Evolutionary conservation across 345 rosid genomes (phyloP).

Genomic region (Gossypium sturtianum): DNA sequence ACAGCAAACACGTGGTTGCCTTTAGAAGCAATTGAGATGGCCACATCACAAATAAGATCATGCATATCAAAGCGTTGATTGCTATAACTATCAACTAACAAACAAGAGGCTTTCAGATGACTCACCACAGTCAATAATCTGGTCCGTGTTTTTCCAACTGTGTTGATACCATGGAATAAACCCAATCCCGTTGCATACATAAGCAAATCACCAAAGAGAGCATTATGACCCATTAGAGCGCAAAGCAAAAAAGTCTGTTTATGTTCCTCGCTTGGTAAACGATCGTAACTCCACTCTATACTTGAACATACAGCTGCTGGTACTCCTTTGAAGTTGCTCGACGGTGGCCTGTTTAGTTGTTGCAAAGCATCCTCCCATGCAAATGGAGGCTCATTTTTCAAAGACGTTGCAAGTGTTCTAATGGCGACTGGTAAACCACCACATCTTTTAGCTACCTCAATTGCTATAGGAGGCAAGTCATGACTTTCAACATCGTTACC

Average conservation of each 20-base stretch:
- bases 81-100: background rate
- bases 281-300: conserved; percentile 2
- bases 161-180: background rate
- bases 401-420: too few relatives aligned
- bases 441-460: background rate
- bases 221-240: background rate
- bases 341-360: too few relatives aligned
- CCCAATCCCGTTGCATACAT: conserved; percentile 5
- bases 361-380: too few relatives aligned
- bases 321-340: background rate
- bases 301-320: background rate
- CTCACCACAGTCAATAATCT: background rate
- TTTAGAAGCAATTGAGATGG: background rate
- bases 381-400: too few relatives aligned
- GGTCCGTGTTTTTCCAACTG: conserved; percentile 1
- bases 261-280: background rate
- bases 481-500: background rate
- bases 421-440: too few relatives aligned
- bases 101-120: conserved; percentile 14
- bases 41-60: conserved; percentile 15
- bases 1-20: background rate
- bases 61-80: background rate
- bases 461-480: background rate
- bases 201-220: background rate
- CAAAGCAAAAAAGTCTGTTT: conserved; percentile 13